Evolutionary conservation across 495 filamentous ascomycete genomes (phyloP).

Genomic region (Penicillium verhagenii): DNA sequence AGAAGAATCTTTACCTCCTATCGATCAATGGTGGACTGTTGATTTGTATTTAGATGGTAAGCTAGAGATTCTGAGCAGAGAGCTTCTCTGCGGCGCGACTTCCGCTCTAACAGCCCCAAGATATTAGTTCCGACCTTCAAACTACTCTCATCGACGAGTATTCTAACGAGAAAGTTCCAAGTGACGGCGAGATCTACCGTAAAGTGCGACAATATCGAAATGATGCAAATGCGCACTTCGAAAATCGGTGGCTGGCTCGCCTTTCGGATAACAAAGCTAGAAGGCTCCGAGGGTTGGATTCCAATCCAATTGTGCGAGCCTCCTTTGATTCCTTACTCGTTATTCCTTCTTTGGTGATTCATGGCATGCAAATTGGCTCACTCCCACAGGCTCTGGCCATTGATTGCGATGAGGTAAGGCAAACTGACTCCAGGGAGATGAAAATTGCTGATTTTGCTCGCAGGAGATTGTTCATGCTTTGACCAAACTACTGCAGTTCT

Average conservation of each 20-base stretch:
- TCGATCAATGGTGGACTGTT: constrained; percentile 39
- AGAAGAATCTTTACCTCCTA: constrained; percentile 17
- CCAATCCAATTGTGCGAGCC: constrained; percentile 7
- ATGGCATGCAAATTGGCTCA: constrained; percentile 13
- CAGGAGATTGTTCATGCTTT: constrained; percentile 24
- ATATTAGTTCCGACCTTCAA: constrained; percentile 13
- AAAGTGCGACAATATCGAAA: constrained; percentile 38
- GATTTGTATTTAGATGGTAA: constrained; percentile 37
- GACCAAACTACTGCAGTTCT: constrained; percentile 12
- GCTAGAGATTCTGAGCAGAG: background rate
- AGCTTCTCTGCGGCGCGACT: no score
- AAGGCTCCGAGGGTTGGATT: constrained; percentile 6
- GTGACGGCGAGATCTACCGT: constrained; percentile 39
- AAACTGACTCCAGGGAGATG: background rate
- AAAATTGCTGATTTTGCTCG: constrained; percentile 1
- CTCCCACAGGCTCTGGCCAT: constrained; percentile 18
- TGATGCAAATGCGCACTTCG: constrained; percentile 22
- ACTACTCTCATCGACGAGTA: constrained; percentile 33
- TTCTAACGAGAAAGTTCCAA: constrained; percentile 30
- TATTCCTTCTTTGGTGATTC: constrained; percentile 4
- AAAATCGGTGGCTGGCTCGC: constrained; percentile 22
- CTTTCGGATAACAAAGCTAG: constrained; percentile 22
- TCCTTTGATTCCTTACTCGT: constrained; percentile 16
- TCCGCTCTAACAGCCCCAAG: constrained; percentile 13
- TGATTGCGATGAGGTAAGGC: constrained; percentile 18